Evolutionary conservation across 2,329 filamentous ascomycete genomes (phyloP).

Genomic region (Stagonosporopsis cucurbitacearum): DNA sequence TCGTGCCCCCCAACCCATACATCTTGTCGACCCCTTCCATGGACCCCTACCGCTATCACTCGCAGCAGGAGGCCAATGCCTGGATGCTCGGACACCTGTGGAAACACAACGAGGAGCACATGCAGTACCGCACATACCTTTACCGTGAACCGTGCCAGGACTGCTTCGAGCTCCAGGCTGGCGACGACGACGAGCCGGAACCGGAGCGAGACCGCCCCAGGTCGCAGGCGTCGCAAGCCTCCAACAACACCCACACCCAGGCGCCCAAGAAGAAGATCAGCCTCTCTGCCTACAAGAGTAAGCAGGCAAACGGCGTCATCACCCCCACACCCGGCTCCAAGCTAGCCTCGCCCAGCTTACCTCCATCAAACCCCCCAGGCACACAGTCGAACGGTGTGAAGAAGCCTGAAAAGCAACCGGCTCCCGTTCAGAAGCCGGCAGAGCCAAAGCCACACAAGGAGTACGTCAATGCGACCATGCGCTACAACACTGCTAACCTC

Average conservation of each 20-base stretch:
- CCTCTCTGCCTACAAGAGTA: slow-evolving; percentile 66
- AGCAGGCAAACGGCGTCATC: slow-evolving; percentile 50
- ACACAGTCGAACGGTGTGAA: slow-evolving; percentile 38
- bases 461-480: slow-evolving; percentile 19
- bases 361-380: slow-evolving; percentile 29
- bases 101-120: slow-evolving; percentile 60
- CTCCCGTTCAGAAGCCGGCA: slow-evolving; percentile 21
- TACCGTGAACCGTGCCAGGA: slow-evolving; percentile 62
- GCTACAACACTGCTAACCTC: slow-evolving; percentile 23
- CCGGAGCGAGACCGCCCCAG: slow-evolving; percentile 51
- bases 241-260: slow-evolving; percentile 49
- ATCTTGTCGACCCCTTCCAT: slow-evolving; percentile 57
- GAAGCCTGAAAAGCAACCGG: slow-evolving; percentile 26
- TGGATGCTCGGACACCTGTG: slow-evolving; percentile 61
- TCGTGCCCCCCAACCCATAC: slow-evolving; percentile 54
- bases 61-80: slow-evolving; percentile 48
- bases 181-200: slow-evolving; percentile 60
- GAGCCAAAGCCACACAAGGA: slow-evolving; percentile 25
- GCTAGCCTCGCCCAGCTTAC: slow-evolving; percentile 37
- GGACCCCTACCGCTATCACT: slow-evolving; percentile 52
- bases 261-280: slow-evolving; percentile 67
- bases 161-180: slow-evolving; percentile 56
- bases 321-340: slow-evolving; percentile 39
- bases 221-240: slow-evolving; percentile 31
- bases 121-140: slow-evolving; percentile 69